Percentiles rank a stretch among this genome's conserved stretches.
Conservation (phyloP, 2,329 filamentous ascomycete species). For the Trichophyton mentagrophytes region DNA sequence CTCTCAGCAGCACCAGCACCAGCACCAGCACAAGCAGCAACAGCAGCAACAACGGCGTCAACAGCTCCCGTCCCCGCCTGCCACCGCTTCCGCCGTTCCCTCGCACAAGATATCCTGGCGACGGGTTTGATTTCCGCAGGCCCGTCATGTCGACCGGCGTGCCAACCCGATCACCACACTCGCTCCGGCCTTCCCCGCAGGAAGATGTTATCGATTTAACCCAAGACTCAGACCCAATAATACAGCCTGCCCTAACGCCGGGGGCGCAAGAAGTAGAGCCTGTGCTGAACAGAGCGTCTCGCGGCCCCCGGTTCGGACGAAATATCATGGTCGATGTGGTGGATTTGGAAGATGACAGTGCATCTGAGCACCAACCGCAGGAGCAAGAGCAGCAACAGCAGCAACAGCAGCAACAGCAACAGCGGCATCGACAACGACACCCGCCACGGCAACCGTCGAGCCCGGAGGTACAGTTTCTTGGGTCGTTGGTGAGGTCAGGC, state of each 20-base stretch:
- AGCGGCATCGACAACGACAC: slow-evolving; percentile 9
- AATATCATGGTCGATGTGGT: slow-evolving; percentile 29
- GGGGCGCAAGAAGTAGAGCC: not conserved
- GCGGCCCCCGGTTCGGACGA: slow-evolving; percentile 26
- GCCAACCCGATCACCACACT: slow-evolving; percentile 14
- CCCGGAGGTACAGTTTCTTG: slow-evolving; percentile 42
- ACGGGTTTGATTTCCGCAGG: slow-evolving; percentile 43
- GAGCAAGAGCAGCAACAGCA: not conserved
- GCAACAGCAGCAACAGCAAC: slow-evolving; percentile 5
- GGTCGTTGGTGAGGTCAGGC: slow-evolving; percentile 15
- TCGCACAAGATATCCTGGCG: slow-evolving; percentile 34
- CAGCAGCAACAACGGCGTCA: not conserved
- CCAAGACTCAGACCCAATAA: slow-evolving; percentile 30
- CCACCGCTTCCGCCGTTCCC: slow-evolving; percentile 20
- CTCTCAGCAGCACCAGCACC: not conserved
- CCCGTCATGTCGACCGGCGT: slow-evolving; percentile 35
- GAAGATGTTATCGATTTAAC: slow-evolving; percentile 37
- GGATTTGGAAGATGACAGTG: slow-evolving; percentile 29
- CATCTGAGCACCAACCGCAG: not conserved
- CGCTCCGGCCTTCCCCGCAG: slow-evolving; percentile 7
- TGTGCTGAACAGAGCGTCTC: slow-evolving; percentile 9
- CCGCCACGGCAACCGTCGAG: slow-evolving; percentile 17
- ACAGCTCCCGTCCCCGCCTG: slow-evolving; percentile 1
- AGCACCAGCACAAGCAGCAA: not conserved
- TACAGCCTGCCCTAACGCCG: slow-evolving; percentile 10